These are phyloP conservation scores for Plasmodium gaboni DNA, from an alignment of 169 alveolate species.

Conservation along the genomic window DNA sequence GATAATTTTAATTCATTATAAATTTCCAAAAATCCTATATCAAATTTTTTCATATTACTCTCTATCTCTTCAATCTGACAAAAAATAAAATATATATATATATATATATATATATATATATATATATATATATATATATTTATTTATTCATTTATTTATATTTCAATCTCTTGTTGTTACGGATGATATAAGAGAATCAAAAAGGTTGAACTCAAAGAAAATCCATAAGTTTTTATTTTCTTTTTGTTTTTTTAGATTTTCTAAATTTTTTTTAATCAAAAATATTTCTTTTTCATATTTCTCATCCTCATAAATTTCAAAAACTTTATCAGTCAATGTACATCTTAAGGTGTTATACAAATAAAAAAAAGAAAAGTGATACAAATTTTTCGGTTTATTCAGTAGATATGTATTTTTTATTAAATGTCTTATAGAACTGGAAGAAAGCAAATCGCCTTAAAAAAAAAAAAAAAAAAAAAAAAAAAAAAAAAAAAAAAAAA, in stretches of 20 bases:
- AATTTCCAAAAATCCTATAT: slow-evolving; percentile 26
- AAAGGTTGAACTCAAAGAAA: slow-evolving; percentile 40
- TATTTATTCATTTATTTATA: background rate
- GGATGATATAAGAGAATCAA: slow-evolving; percentile 11
- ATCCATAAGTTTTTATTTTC: slow-evolving; percentile 37
- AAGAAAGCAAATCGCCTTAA: slow-evolving; percentile 38
- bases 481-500: background rate
- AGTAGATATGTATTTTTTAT: slow-evolving; percentile 24
- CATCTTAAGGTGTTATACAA: slow-evolving; percentile 60
- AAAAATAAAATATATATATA: background rate
- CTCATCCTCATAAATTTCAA: slow-evolving; percentile 42
- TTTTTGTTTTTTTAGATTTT: slow-evolving; percentile 1
- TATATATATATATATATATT: slow-evolving; percentile 4
- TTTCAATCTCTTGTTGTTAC: slow-evolving; percentile 9
- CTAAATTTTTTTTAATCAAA: slow-evolving; percentile 25
- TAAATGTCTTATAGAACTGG: slow-evolving; percentile 4
- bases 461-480: background rate
- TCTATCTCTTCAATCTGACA: slow-evolving; percentile 60
- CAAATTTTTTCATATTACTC: slow-evolving; percentile 35
- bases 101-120: background rate
- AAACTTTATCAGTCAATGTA: slow-evolving; percentile 40
- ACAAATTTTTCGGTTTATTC: slow-evolving; percentile 26
- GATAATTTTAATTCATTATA: slow-evolving; percentile 25
- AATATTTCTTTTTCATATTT: slow-evolving; percentile 41
- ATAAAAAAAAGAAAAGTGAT: slow-evolving; percentile 47